Evolutionary conservation across 352 stramenopile species (phyloP).

Genomic region (Paralagenidium karlingii): DNA sequence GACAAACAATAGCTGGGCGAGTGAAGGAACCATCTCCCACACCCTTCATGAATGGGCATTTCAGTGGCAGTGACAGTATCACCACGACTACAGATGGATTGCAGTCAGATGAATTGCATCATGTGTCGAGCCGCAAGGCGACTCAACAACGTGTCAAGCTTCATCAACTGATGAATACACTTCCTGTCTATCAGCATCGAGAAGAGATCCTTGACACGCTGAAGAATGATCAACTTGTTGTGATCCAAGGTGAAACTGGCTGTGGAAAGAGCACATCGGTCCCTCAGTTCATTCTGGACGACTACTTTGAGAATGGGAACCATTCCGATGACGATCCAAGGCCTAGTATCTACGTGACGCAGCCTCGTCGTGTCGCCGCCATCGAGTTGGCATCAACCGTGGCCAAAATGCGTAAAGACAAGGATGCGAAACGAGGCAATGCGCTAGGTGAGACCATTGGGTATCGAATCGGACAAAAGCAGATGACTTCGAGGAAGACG

Average conservation of each 20-base stretch:
- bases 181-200: slow-evolving; percentile 82
- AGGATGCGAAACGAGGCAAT: slow-evolving; percentile 14
- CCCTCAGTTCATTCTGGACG: slow-evolving; percentile 88
- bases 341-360: slow-evolving; percentile 95
- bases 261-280: slow-evolving; percentile 96
- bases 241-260: slow-evolving; percentile 90
- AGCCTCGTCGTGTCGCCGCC: slow-evolving; percentile 89
- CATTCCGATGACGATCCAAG: too few relatives aligned
- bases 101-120: too few relatives aligned
- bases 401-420: slow-evolving; percentile 82
- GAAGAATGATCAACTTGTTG: slow-evolving; percentile 71
- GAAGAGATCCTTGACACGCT: slow-evolving; percentile 83
- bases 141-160: too few relatives aligned
- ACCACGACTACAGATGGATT: too few relatives aligned
- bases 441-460: slow-evolving; percentile 61
- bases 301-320: slow-evolving; percentile 22
- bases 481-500: slow-evolving; percentile 82
- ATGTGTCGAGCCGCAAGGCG: too few relatives aligned
- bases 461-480: slow-evolving; percentile 83
- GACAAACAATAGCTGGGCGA: too few relatives aligned
- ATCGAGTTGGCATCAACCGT: slow-evolving; percentile 86
- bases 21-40: too few relatives aligned
- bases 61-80: too few relatives aligned
- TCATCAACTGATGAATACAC: slow-evolving; percentile 58
- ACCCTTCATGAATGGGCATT: too few relatives aligned